Evolutionary conservation across 2,329 filamentous ascomycete species (phyloP).

Genomic region (Scedosporium minutisporum): DNA sequence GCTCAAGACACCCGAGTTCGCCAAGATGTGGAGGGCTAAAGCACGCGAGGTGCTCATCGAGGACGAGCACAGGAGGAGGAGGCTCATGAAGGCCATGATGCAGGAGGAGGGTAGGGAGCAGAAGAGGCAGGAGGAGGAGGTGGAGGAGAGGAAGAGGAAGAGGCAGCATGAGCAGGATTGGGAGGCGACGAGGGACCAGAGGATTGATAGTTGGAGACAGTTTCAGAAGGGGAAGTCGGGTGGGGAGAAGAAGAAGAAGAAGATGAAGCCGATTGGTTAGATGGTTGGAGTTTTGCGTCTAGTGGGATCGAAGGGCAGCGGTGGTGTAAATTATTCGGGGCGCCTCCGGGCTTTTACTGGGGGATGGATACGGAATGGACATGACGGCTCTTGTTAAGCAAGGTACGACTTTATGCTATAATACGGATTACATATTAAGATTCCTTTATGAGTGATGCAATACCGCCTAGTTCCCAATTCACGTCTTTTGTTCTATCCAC

Average conservation of each 20-base stretch:
- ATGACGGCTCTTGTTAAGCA: neutral
- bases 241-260: conserved; percentile 43
- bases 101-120: conserved; percentile 91
- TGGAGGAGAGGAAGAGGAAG: conserved; percentile 72
- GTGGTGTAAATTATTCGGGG: neutral
- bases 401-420: neutral
- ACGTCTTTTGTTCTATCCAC: neutral
- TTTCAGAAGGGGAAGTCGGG: conserved; percentile 68
- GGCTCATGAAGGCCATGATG: conserved; percentile 88
- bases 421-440: neutral
- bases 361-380: neutral
- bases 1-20: conserved; percentile 74
- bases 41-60: conserved; percentile 83
- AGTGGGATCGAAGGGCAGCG: neutral
- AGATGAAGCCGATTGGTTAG: conserved; percentile 53
- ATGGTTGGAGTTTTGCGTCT: neutral
- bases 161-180: conserved; percentile 89
- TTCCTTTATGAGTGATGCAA: neutral
- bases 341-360: neutral
- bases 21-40: conserved; percentile 81
- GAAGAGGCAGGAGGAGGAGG: conserved; percentile 74
- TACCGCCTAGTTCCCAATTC: too few relatives aligned
- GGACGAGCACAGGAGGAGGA: conserved; percentile 73
- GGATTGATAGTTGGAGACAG: conserved; percentile 88
- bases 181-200: conserved; percentile 83